Percentiles rank a stretch among this genome's conserved stretches.
These are phyloP conservation scores for Garcia nutans DNA, from an alignment of 345 rosid species.

Conservation along the genomic window DNA sequence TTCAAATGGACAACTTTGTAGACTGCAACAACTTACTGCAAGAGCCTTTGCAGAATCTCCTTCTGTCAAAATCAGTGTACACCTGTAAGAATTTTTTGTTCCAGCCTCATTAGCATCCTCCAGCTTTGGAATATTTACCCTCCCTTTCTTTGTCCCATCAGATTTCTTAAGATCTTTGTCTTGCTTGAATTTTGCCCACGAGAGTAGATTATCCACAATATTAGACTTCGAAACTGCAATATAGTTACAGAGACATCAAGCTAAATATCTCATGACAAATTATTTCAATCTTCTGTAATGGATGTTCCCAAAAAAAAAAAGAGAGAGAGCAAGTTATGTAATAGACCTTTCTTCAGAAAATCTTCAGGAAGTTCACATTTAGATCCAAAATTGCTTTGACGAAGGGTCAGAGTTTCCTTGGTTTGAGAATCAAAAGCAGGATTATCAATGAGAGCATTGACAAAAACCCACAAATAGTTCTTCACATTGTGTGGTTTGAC, in stretches of 20 bases:
- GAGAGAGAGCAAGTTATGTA: too few species aligned
- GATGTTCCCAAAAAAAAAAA: not conserved
- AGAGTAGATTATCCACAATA: conserved; percentile 68
- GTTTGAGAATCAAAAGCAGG: conserved; percentile 99
- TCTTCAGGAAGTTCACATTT: conserved; percentile 87
- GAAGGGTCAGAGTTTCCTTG: conserved; percentile 94
- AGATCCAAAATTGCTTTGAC: conserved; percentile 93
- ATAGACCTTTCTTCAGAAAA: conserved; percentile 73
- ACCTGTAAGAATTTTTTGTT: conserved; percentile 63
- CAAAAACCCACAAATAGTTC: conserved; percentile 94
- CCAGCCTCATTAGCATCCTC: conserved; percentile 97
- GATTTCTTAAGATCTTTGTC: conserved; percentile 87
- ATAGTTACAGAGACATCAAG: conserved; percentile 6
- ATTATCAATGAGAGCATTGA: conserved; percentile 92
- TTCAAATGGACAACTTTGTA: not conserved
- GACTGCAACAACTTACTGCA: conserved; percentile 58
- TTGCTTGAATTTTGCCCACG: conserved; percentile 89
- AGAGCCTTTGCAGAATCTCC: conserved; percentile 98
- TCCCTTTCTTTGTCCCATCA: conserved; percentile 75
- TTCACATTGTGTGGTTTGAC: conserved; percentile 79
- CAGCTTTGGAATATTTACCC: conserved; percentile 64
- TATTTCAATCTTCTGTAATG: not conserved
- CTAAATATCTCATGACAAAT: not conserved
- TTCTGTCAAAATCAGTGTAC: conserved; percentile 94
- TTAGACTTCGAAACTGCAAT: conserved; percentile 79